Percentiles rank a stretch among this genome's conserved stretches.
Conservation (phyloP, 1,284 basidiomycete genomes). For the Singerocomus inundabilis region DNA sequence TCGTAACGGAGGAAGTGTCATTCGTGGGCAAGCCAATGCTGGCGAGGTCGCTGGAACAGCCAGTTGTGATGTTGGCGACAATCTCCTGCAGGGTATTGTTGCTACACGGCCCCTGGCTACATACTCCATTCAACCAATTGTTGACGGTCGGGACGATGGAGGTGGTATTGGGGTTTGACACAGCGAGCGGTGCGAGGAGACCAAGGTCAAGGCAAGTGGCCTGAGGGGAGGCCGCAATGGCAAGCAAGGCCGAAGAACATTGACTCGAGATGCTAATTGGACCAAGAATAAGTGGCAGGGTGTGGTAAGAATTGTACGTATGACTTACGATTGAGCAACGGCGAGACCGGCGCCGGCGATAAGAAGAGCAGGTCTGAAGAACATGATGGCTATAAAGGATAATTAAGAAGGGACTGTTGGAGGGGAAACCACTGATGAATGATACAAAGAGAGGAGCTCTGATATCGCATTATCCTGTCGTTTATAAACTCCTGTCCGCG, state of each 20-base stretch:
- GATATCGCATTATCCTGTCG: background rate
- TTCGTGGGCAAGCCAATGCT: slow-evolving; percentile 27
- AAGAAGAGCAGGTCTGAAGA: slow-evolving; percentile 33
- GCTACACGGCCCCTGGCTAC: slow-evolving; percentile 52
- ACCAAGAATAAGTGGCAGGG: slow-evolving; percentile 13
- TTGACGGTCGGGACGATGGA: slow-evolving; percentile 55
- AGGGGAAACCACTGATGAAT: background rate
- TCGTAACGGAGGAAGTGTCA: slow-evolving; percentile 1
- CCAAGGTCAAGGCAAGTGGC: slow-evolving; percentile 53
- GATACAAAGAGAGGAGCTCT: background rate
- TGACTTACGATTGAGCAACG: slow-evolving; percentile 46
- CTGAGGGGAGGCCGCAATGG: slow-evolving; percentile 45
- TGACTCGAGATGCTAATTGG: slow-evolving; percentile 17
- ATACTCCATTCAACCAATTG: slow-evolving; percentile 57
- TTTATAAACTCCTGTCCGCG: slow-evolving; percentile 15
- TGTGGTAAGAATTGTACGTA: background rate
- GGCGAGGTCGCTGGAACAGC: slow-evolving; percentile 51
- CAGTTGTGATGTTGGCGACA: slow-evolving; percentile 41
- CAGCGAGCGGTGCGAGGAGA: slow-evolving; percentile 44
- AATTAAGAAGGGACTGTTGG: background rate
- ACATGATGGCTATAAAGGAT: slow-evolving; percentile 15
- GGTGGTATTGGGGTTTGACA: slow-evolving; percentile 34
- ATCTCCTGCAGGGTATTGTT: slow-evolving; percentile 51
- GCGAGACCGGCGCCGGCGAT: slow-evolving; percentile 40
- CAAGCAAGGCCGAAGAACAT: slow-evolving; percentile 37